Evolutionary conservation across 2,329 filamentous ascomycete species (phyloP), one percentile per base, ranked within the genome.

Genomic region (Talaromyces albobiverticillius): DNA sequence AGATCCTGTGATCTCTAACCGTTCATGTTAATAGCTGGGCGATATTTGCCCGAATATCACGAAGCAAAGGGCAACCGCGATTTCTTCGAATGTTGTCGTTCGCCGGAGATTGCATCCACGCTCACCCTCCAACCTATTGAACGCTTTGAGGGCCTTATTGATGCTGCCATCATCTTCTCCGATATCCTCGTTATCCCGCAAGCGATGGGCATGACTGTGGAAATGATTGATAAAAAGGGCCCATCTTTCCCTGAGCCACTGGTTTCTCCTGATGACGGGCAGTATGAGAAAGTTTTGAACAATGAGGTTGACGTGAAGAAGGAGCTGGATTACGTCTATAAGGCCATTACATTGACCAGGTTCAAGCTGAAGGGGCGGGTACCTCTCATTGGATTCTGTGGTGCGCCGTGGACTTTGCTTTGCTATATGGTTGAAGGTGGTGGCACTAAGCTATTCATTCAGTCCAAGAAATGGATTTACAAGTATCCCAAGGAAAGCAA

Each of bases 371-470:
- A 86, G 46, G 94, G 94, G 1, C 82, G 91, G 43, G 94, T 99
- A 29, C 94, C 94, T 5, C 76, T 99, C 60, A 95, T 96, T 69
- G 94, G 94, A 32, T 99, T 99, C 77, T 96, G 92, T 65, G 94
- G 94, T 52, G 92, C 94, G 7, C 94, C 94, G 1, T 99, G 94
- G 90, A 99, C 94, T 2, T 75, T 99, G 56, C 82, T 99, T 67
- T 96, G 93, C 78, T 99, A 99, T 77, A 99, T 99, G 94, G 90
- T 97, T 16, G 94, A 99, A 74, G 94, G 94, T 14, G 94, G 94
- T 46, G 94, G 94, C 41, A 95, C 88, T 62, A 97, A 97, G 78
- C 79, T 97, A 68, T 97, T 97, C 76, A 85, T 89, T 57, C 87
- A 96, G 74, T 88, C 85, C 66, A 99, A 99, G 82, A 95, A 89